Base-by-base conservation (phyloP, 2,329 filamentous ascomycete species). In the Fusarium sp. region DNA sequence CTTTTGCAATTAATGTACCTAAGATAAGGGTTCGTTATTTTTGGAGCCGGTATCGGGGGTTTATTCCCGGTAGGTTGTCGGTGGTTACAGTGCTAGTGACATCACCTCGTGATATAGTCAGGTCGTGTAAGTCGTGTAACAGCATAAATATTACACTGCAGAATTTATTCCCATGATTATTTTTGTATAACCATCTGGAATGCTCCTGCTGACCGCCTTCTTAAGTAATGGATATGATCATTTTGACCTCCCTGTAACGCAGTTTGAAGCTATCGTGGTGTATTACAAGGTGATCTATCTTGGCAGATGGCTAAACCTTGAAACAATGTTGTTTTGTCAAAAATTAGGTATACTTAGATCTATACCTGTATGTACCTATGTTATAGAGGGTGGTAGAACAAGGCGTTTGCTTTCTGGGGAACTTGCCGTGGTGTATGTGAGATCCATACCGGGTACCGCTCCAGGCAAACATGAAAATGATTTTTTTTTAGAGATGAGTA, bases 41-140 rank as follows among this genome's bases (percentile, higher is more conserved):
- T 49, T 53, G 24, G 10, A 27, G 62, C 63, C 63, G 63, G 63
- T 66, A 66, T 66, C 63, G 63, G 63, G 61, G 30, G 8, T 22
- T 61, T 61, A 66, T 66, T 66, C 38, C 55, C 43, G 44, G 16
- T 38, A n/a, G 34, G 34, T n/a, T 38, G n/a, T 38, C 38, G 29
- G 43, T 52, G 22, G 49, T 22, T 15, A 43, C 49, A 52, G 41
- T 44, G 34, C 41, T 44, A 44, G 41, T 53, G 49, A 53, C 49
- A 53, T 53, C 49, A 43, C 34, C 49, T 53, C 49, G 49, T 53
- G 34, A 53, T 53, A 29, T 53, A 34, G 48, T 52, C 48, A 58
- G 46, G 32, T 43, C n/a, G 46, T 58, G 34, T 53, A 53, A 43
- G 34, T 43, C 55, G 25, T 48, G 41, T 20, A 56, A 54, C 51